Evolutionary conservation across 345 rosid genomes (phyloP).

Genomic region (Citrus hindsii): DNA sequence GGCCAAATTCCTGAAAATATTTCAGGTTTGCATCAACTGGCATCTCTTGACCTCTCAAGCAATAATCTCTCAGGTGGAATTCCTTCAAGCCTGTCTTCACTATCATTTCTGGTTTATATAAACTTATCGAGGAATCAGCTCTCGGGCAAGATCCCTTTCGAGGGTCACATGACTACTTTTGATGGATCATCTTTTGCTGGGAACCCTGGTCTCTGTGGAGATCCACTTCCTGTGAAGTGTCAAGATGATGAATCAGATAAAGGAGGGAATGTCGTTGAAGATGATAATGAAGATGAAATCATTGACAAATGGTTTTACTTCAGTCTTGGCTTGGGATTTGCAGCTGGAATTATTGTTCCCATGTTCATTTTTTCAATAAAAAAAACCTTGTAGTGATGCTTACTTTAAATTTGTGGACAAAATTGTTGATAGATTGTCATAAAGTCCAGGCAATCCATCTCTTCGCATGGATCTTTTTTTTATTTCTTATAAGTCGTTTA

Average conservation of each 20-base stretch:
- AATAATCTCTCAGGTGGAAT: slow-evolving; percentile 38
- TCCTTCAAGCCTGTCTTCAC: slow-evolving; percentile 34
- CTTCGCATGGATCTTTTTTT: neutral
- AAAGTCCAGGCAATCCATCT: neutral
- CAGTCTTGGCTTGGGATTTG: slow-evolving; percentile 46
- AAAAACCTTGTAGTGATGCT: slow-evolving; percentile 23
- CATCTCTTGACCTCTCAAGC: slow-evolving; percentile 49
- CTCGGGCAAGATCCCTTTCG: slow-evolving; percentile 36
- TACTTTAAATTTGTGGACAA: slow-evolving; percentile 32
- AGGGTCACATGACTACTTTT: slow-evolving; percentile 32
- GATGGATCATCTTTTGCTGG: slow-evolving; percentile 30
- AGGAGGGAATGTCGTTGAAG: neutral
- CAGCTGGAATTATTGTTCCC: slow-evolving; percentile 36
- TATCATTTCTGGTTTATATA: slow-evolving; percentile 34
- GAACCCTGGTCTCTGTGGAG: slow-evolving; percentile 41
- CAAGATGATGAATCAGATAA: slow-evolving; percentile 5
- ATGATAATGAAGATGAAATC: slow-evolving; percentile 14
- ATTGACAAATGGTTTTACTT: slow-evolving; percentile 41
- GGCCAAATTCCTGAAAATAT: slow-evolving; percentile 35
- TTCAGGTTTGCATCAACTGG: slow-evolving; percentile 30
- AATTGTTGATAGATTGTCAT: slow-evolving; percentile 7
- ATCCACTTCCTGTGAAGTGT: slow-evolving; percentile 29
- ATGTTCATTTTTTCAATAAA: slow-evolving; percentile 11
- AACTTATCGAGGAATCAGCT: slow-evolving; percentile 35
- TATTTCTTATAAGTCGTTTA: neutral